phyloP scores from a whole-genome alignment of 148 eudicot species.

The Limonium bicolor region DNA sequence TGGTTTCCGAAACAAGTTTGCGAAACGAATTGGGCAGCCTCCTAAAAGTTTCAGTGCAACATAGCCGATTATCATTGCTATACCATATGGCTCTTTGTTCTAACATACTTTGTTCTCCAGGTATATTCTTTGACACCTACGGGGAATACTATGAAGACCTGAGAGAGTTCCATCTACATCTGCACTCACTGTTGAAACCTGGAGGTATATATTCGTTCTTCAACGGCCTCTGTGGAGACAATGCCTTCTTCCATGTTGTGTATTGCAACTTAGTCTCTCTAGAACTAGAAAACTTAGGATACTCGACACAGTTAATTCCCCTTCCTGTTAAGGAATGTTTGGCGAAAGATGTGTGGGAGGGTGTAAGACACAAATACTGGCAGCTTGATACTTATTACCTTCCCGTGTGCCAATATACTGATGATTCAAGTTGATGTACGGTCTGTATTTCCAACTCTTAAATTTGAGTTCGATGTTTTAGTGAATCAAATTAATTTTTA shows the following conservation, averaged over 20 bases:
- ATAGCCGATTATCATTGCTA: too few relatives aligned
- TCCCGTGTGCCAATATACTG: slow-evolving; percentile 71
- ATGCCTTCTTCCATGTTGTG: slow-evolving; percentile 88
- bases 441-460: neutral
- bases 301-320: slow-evolving; percentile 63
- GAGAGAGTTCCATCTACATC: slow-evolving; percentile 81
- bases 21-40: too few relatives aligned
- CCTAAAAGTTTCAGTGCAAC: too few relatives aligned
- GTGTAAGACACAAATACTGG: slow-evolving; percentile 88
- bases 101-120: too few relatives aligned
- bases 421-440: slow-evolving; percentile 60
- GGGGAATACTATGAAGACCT: slow-evolving; percentile 85
- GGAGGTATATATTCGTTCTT: slow-evolving; percentile 86
- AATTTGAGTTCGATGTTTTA: neutral
- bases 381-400: slow-evolving; percentile 77
- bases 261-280: slow-evolving; percentile 76
- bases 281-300: slow-evolving; percentile 70
- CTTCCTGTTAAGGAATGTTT: slow-evolving; percentile 71
- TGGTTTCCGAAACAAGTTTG: too few relatives aligned
- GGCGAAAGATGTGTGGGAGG: slow-evolving; percentile 75
- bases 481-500: neutral
- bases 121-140: slow-evolving; percentile 82
- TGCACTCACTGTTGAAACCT: slow-evolving; percentile 57
- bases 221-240: slow-evolving; percentile 90
- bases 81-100: too few relatives aligned